phyloP scores from a whole-genome alignment of 345 rosid species.

The Raphanus sativus region DNA sequence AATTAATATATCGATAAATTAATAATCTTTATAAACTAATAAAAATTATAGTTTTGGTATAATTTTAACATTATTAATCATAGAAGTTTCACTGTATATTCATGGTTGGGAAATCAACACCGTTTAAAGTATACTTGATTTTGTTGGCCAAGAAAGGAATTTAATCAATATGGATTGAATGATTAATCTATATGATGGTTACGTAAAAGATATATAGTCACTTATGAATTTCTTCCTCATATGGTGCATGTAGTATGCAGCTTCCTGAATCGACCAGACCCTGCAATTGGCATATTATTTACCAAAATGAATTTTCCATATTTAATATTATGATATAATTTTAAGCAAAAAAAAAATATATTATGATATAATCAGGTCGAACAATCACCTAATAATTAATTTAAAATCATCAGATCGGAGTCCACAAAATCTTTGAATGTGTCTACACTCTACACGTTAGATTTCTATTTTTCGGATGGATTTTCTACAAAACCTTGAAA shows the following conservation, averaged over 20 bases:
- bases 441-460: constrained; percentile 17
- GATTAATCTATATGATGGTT: neutral
- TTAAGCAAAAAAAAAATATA: too few species aligned
- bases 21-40: too few species aligned
- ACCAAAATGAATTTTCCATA: neutral
- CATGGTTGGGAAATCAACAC: neutral
- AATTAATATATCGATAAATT: too few species aligned
- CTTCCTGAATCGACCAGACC: constrained; percentile 1
- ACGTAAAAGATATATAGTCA: neutral
- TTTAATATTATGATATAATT: too few species aligned
- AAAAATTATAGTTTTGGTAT: too few species aligned
- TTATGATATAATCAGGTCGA: constrained; percentile 6
- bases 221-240: neutral
- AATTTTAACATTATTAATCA: too few species aligned
- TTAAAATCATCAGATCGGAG: neutral
- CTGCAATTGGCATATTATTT: constrained; percentile 10
- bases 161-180: neutral
- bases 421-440: constrained; percentile 30
- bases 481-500: constrained; percentile 6
- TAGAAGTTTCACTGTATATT: too few species aligned
- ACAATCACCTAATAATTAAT: constrained; percentile 4
- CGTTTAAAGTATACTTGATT: neutral
- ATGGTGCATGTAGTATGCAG: neutral
- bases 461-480: neutral
- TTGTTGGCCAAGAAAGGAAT: neutral